Percentiles rank a stretch among this genome's conserved stretches.
phyloP scores from a whole-genome alignment of 164 flowering plant species.

The Cinnamomum micranthum region DNA sequence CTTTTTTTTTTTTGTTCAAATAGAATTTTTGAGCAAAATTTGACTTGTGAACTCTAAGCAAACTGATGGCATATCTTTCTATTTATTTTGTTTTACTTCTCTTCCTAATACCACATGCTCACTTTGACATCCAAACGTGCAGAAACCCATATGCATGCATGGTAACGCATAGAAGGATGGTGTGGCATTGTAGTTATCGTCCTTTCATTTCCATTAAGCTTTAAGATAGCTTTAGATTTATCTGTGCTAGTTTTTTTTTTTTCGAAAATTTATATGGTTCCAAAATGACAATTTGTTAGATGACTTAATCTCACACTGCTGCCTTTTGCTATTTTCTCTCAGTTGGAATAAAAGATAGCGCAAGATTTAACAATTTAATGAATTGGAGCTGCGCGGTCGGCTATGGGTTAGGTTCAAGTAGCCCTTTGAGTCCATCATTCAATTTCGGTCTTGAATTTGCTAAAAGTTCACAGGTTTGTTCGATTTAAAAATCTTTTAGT shows the following conservation, averaged over 20 bases:
- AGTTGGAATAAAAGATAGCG: constrained; percentile 51
- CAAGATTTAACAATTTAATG: constrained; percentile 43
- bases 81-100: too few species aligned
- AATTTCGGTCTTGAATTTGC: constrained; percentile 90
- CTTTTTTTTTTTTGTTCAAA: too few species aligned
- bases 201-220: neutral
- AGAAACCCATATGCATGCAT: neutral
- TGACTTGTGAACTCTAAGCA: too few species aligned
- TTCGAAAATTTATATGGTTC: neutral
- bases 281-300: neutral
- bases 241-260: neutral
- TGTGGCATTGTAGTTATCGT: neutral
- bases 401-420: constrained; percentile 73
- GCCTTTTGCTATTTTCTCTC: constrained; percentile 8
- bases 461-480: constrained; percentile 64
- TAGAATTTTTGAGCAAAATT: too few species aligned
- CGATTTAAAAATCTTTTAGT: neutral
- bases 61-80: too few species aligned
- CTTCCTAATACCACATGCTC: neutral
- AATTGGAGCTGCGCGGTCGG: constrained; percentile 90
- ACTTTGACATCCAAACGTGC: neutral
- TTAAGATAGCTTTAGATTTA: neutral
- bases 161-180: neutral
- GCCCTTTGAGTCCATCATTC: constrained; percentile 92
- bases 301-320: neutral